Base-by-base conservation (phyloP, 2,329 filamentous ascomycete species). In the Hypoxylon sp. region DNA sequence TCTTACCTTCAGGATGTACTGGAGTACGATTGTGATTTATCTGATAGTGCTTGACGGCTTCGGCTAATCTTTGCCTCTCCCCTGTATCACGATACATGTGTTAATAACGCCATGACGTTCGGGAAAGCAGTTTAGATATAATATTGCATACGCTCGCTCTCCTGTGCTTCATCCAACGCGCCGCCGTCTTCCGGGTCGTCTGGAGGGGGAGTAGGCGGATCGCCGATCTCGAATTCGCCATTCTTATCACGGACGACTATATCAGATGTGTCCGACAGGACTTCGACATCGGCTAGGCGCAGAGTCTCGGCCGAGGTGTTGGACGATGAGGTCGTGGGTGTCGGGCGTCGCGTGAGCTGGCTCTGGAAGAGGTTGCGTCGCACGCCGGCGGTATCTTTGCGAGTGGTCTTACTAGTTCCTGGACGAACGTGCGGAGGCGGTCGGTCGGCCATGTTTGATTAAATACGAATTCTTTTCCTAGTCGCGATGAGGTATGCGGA, bases 1-100 rank as follows among this genome's bases (percentile, higher is more conserved):
- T 55, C 83, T 74, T 76, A 91, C 90, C 90, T 80, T 91, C 89
- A 53, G 89, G 87, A 69, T 91, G 89, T 72, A 87, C 88, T 9
- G 88, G 84, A 52, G 85, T 80, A 52, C 82, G 80, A 72, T 83
- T 85, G 67, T 85, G 83, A 71, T 85, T 85, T 62, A 87, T 82
- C 71, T 87, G 85, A 75, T 90, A 86, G 73, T 88, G 86, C 74
- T 85, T 88, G 34, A 91, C 85, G 0, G 86, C 87, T 67, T 90
- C 88, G 23, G 86, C 83, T 10, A 91, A 77, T 55, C 84, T 81
- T 75, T 90, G 87, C 57, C 86, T 82, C 75, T 91, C 89, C 61
- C 84, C 87, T 89, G 67, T 61, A 62, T 19, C 30, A 11, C 21
- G 11, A 53, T 72, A 41, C 48, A 19, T 55, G 66, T 67, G 48